Evolutionary conservation across 2,329 filamentous ascomycete genomes (phyloP), one percentile per base, ranked within the genome.

Genomic region (Epichloe typhina): DNA sequence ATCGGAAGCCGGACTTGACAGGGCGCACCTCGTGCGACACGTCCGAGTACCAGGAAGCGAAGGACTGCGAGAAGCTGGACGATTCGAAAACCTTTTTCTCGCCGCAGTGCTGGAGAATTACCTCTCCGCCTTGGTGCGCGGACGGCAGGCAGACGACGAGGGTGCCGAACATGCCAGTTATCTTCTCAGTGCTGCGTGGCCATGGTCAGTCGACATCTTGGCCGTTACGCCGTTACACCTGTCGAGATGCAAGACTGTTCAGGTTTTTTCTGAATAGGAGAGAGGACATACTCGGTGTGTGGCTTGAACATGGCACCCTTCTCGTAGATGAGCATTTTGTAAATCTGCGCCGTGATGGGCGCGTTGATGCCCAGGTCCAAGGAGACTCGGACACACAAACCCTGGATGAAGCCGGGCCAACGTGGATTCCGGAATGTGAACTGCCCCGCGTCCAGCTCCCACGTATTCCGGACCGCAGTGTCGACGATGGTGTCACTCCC

Each of bases 281-380:
- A 31, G 15, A 12, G 6, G 31, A 41, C 59, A 53, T 55, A 64
- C 62, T 75, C 71, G 33, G 66, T 66, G 53, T 74, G 70, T 0
- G 69, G 53, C 55, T 73, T 72, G 59, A 73, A 74, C 61, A 73
- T 71, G 4, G 71, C 70, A 0, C 72, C 74, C 49, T 72, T 64
- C 47, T 73, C 72, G 56, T 76, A 77, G 2, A 77, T 57, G 3
- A 75, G 59, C 60, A 77, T 63, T 54, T 76, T 76, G 58, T 72
- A 68, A 1, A 69, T 56, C 45, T 73, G 61, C 2, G 67, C 67
- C 1, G 48, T 55, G 47, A 70, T 56, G 42, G 53, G 54, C 1
- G 53, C 52, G 1, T 50, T 49, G 46, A 72, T 59, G 1, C 67
- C 68, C 9, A 74, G 58, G 1, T 61, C 52, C 2, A 52, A 26